Evolutionary conservation across 148 eudicot genomes (phyloP).

Genomic region (Vaccinium darrowii): DNA sequence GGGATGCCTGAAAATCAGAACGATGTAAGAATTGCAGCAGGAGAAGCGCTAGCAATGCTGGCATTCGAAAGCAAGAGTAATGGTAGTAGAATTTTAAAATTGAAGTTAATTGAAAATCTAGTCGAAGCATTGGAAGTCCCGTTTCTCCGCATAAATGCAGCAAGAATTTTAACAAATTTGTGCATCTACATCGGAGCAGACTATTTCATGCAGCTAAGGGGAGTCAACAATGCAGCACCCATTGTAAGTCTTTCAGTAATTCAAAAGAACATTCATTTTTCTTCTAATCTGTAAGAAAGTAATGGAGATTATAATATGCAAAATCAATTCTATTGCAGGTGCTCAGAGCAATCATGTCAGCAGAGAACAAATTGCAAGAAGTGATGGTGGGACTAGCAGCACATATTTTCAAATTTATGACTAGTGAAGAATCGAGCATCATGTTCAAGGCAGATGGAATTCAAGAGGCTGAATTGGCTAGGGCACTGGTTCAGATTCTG

Average conservation of each 20-base stretch:
- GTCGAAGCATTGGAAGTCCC: conserved; percentile 50
- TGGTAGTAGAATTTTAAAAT: conserved; percentile 43
- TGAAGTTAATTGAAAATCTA: conserved; percentile 42
- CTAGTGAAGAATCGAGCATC: conserved; percentile 42
- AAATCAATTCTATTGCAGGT: conserved; percentile 48
- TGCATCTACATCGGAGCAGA: conserved; percentile 56
- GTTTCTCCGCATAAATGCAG: conserved; percentile 55
- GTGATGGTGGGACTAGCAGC: conserved; percentile 88
- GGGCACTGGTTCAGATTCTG: conserved; percentile 50
- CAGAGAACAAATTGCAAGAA: conserved; percentile 54
- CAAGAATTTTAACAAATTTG: conserved; percentile 62
- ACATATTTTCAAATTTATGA: conserved; percentile 59
- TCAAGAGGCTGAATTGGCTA: conserved; percentile 49
- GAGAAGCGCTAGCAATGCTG: conserved; percentile 84
- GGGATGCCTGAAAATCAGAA: conserved; percentile 27
- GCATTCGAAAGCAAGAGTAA: conserved; percentile 62
- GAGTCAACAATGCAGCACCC: conserved; percentile 53
- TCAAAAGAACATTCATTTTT: not conserved
- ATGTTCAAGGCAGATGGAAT: conserved; percentile 45
- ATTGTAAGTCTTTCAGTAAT: conserved; percentile 42
- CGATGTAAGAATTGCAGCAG: conserved; percentile 59
- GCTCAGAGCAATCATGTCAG: conserved; percentile 52
- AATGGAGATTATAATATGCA: not conserved
- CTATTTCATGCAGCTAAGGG: conserved; percentile 44
- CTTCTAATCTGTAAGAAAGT: not conserved